phyloP scores from a whole-genome alignment of 2,329 filamentous ascomycete genomes.

The Stylonectria norvegica region DNA sequence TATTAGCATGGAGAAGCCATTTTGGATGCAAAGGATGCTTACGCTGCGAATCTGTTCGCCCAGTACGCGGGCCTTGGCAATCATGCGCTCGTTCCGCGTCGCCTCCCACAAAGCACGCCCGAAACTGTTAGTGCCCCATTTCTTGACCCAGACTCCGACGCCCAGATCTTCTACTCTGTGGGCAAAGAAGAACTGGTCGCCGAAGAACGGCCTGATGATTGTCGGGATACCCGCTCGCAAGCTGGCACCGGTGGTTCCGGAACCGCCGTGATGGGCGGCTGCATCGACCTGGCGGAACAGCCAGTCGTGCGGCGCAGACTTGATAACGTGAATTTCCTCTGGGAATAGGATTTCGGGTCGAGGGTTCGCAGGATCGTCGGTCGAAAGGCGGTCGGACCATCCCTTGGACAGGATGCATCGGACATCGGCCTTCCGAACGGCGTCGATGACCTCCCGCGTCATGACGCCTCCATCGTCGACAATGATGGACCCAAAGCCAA shows the following conservation, averaged over 20 bases:
- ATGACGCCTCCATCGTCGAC: constrained; percentile 85
- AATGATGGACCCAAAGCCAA: constrained; percentile 95
- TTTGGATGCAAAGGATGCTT: constrained; percentile 33
- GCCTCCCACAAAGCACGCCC: constrained; percentile 87
- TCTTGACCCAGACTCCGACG: constrained; percentile 85
- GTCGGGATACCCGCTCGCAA: constrained; percentile 88
- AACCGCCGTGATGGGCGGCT: constrained; percentile 89
- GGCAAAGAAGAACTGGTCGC: constrained; percentile 96
- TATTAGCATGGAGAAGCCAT: constrained; percentile 29
- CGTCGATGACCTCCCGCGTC: constrained; percentile 89
- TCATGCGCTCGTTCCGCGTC: constrained; percentile 87
- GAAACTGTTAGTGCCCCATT: constrained; percentile 82
- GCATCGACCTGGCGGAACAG: constrained; percentile 92
- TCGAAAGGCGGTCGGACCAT: constrained; percentile 78
- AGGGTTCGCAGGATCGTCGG: constrained; percentile 40
- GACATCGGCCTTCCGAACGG: constrained; percentile 85
- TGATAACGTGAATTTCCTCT: constrained; percentile 80
- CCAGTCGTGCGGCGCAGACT: constrained; percentile 94
- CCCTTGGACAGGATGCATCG: constrained; percentile 94
- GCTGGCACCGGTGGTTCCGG: constrained; percentile 91
- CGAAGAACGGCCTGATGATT: constrained; percentile 95
- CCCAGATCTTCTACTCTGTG: constrained; percentile 86
- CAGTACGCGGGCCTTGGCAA: constrained; percentile 74
- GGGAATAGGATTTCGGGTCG: constrained; percentile 65
- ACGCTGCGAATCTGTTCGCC: constrained; percentile 87